phyloP scores from a whole-genome alignment of 164 flowering plant genomes.

The Euptelea pleiosperma region DNA sequence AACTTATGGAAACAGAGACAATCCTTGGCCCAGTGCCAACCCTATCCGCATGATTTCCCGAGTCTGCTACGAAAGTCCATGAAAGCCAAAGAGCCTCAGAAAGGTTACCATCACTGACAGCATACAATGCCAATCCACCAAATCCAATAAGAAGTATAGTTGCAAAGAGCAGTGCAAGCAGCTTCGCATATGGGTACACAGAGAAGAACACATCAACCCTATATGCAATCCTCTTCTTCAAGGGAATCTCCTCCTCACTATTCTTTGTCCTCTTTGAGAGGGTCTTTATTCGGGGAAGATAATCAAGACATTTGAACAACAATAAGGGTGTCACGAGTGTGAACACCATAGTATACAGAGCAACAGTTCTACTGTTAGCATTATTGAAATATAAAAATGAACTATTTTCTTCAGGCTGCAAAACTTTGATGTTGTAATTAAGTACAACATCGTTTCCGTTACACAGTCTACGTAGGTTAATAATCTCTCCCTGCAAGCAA shows the following conservation, averaged over 20 bases:
- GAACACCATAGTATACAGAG: slow-evolving; percentile 56
- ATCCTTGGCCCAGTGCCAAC: slow-evolving; percentile 79
- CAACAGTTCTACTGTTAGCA: slow-evolving; percentile 51
- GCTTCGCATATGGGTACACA: slow-evolving; percentile 85
- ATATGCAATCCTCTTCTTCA: slow-evolving; percentile 87
- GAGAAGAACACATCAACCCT: slow-evolving; percentile 90
- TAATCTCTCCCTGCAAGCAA: slow-evolving; percentile 60
- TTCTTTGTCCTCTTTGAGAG: slow-evolving; percentile 34
- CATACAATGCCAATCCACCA: slow-evolving; percentile 91
- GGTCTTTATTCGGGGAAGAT: slow-evolving; percentile 46
- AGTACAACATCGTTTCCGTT: slow-evolving; percentile 19
- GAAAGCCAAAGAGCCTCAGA: slow-evolving; percentile 90
- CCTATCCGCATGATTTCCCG: slow-evolving; percentile 91
- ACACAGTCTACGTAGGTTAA: slow-evolving; percentile 44
- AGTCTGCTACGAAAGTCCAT: slow-evolving; percentile 91
- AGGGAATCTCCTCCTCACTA: slow-evolving; percentile 74
- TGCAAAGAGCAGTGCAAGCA: slow-evolving; percentile 89
- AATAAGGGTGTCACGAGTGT: slow-evolving; percentile 60
- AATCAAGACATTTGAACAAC: slow-evolving; percentile 62
- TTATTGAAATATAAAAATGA: slow-evolving; percentile 25
- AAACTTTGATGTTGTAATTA: slow-evolving; percentile 14
- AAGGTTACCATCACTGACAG: slow-evolving; percentile 71
- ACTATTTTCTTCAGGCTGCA: slow-evolving; percentile 28
- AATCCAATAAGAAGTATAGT: slow-evolving; percentile 77
- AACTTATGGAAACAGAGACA: slow-evolving; percentile 81